Conservation (phyloP, 306 rosid species). For the Crataegus laevigata region DNA sequence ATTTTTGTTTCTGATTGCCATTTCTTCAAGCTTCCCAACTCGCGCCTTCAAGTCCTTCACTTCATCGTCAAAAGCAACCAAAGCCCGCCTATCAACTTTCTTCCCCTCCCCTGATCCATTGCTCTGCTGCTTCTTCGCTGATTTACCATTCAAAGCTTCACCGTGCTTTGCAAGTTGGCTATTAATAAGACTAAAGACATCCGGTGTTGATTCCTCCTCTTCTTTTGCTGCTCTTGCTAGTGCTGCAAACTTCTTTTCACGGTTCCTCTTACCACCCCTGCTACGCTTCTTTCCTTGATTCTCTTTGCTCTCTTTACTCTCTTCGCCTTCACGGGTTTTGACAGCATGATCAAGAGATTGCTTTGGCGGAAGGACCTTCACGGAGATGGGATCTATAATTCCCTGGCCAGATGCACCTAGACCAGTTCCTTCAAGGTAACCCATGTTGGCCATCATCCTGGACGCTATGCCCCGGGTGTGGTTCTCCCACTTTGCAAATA, state of each 20-base stretch:
- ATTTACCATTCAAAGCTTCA: conserved; percentile 35
- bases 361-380: conserved; percentile 75
- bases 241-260: conserved; percentile 75
- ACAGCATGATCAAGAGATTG: conserved; percentile 89
- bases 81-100: conserved; percentile 58
- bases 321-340: conserved; percentile 36
- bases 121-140: conserved; percentile 47
- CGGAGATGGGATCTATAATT: conserved; percentile 62
- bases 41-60: conserved; percentile 67
- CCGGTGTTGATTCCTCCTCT: conserved; percentile 46
- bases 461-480: conserved; percentile 94
- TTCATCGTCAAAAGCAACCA: conserved; percentile 69
- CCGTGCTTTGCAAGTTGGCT: conserved; percentile 67
- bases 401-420: conserved; percentile 90
- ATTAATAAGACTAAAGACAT: conserved; percentile 73
- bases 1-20: conserved; percentile 59
- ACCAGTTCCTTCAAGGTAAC: conserved; percentile 85
- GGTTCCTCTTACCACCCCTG: conserved; percentile 89
- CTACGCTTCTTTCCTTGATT: conserved; percentile 57
- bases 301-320: conserved; percentile 29
- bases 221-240: conserved; percentile 54
- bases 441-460: conserved; percentile 98
- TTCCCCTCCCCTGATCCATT: conserved; percentile 53
- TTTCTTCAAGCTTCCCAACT: conserved; percentile 79
- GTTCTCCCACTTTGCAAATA: conserved; percentile 96